Percentiles rank a stretch among this genome's conserved stretches.
Evolutionary conservation across 78 protist species (phyloP).

Genomic region (Pelomyxa schiedti): DNA sequence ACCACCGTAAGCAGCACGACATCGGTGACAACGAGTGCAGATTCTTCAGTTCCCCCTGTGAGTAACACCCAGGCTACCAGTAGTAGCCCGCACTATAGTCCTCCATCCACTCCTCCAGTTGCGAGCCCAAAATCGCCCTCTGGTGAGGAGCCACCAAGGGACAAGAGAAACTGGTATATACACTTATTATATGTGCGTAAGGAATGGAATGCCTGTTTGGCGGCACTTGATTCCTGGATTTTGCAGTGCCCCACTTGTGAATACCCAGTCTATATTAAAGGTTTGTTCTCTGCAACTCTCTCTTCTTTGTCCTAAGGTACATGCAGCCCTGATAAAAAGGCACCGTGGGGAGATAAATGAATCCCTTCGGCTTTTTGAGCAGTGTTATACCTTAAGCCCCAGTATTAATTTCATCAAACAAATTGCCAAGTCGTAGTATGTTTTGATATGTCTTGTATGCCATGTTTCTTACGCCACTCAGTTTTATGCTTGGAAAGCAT

Average conservation of each 20-base stretch:
- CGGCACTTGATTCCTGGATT: slow-evolving; percentile 22
- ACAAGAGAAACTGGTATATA: not conserved
- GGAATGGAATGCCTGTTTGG: slow-evolving; percentile 18
- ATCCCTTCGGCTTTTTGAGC: slow-evolving; percentile 55
- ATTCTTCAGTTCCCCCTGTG: too few relatives aligned
- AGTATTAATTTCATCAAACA: slow-evolving; percentile 57
- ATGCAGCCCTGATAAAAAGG: slow-evolving; percentile 49
- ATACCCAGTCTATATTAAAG: slow-evolving; percentile 59
- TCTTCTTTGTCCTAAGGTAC: not conserved
- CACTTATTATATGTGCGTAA: not conserved
- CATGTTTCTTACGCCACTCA: not conserved
- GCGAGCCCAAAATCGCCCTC: too few relatives aligned
- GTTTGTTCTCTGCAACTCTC: not conserved
- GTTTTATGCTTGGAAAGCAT: slow-evolving; percentile 57
- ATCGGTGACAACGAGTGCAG: too few relatives aligned
- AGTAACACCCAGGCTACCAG: too few relatives aligned
- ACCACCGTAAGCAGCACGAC: too few relatives aligned
- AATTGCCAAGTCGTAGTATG: slow-evolving; percentile 41
- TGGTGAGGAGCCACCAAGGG: not conserved
- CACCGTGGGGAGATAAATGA: slow-evolving; percentile 60
- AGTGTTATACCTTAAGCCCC: slow-evolving; percentile 44
- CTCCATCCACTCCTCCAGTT: too few relatives aligned
- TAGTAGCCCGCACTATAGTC: too few relatives aligned
- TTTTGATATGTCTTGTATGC: not conserved
- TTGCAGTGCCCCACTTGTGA: slow-evolving; percentile 15